These are phyloP conservation scores for Lasiosphaeriaceae sp. DNA, from an alignment of 495 filamentous ascomycete species.

Conservation along the genomic window DNA sequence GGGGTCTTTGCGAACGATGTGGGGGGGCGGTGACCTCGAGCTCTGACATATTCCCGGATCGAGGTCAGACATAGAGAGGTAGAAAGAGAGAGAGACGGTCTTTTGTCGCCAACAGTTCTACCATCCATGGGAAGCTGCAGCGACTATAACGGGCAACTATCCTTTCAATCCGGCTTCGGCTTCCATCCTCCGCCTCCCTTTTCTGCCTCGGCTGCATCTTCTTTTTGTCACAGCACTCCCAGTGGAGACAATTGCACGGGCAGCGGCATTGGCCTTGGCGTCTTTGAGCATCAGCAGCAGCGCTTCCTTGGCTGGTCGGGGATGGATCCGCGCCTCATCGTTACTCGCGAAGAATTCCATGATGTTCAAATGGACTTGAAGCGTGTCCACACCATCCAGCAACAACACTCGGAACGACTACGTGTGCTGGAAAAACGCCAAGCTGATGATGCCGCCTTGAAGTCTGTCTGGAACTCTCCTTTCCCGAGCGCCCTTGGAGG, in stretches of 20 bases:
- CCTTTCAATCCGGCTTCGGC: background rate
- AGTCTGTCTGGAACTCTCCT: constrained; percentile 84
- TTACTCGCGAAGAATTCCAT: constrained; percentile 70
- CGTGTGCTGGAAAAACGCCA: constrained; percentile 75
- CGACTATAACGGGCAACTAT: background rate
- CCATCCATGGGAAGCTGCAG: constrained; percentile 3
- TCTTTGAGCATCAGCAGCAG: background rate
- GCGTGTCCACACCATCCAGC: constrained; percentile 72
- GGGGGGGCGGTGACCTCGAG: constrained; percentile 36
- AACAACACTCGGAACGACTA: constrained; percentile 77
- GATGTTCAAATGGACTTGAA: constrained; percentile 84
- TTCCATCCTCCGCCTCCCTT: background rate
- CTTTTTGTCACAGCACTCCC: too few relatives aligned
- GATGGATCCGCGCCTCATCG: constrained; percentile 53
- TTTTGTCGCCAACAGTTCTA: background rate
- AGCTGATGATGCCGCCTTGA: constrained; percentile 74
- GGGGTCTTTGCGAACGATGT: constrained; percentile 34
- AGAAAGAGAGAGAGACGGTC: constrained; percentile 1
- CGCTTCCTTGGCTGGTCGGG: constrained; percentile 22
- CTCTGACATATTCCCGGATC: constrained; percentile 27
- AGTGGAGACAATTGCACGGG: too few relatives aligned
- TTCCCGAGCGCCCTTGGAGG: constrained; percentile 75
- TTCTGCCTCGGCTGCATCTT: background rate
- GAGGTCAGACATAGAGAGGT: constrained; percentile 18
- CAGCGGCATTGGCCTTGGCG: background rate